Conservation (phyloP, 2,329 filamentous ascomycete genomes). For the Endocalyx cinctus region DNA sequence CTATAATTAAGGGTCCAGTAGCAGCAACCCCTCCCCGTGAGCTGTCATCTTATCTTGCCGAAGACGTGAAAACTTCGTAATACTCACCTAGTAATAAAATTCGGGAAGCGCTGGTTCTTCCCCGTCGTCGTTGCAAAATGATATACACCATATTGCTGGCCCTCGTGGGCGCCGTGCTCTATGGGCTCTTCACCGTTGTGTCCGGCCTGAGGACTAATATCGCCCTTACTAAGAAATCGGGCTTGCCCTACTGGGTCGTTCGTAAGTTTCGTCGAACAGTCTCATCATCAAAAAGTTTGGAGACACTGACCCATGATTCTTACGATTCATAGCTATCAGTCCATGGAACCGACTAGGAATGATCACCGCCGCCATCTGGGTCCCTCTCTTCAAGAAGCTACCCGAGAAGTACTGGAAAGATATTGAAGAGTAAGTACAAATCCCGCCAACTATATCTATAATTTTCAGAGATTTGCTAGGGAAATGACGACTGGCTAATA, state of each 20-base stretch:
- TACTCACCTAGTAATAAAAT: not conserved
- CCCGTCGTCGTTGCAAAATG: conserved; percentile 18
- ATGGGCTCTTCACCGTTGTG: conserved; percentile 26
- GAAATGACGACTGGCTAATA: no score
- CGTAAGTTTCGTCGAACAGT: conserved; percentile 37
- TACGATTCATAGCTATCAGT: conserved; percentile 36
- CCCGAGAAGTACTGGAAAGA: conserved; percentile 51
- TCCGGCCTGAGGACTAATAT: conserved; percentile 41
- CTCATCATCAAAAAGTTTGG: not conserved
- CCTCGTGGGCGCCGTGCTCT: conserved; percentile 28
- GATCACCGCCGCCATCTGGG: conserved; percentile 47
- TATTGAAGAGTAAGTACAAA: conserved; percentile 53
- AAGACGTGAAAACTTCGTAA: conserved; percentile 1
- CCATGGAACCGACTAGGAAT: conserved; percentile 53
- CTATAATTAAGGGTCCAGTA: no score
- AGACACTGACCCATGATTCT: conserved; percentile 7
- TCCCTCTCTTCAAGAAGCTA: conserved; percentile 50
- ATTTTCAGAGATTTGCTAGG: not conserved
- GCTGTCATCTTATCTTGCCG: no score
- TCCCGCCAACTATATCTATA: not conserved
- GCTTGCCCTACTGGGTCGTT: conserved; percentile 47
- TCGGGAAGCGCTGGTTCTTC: not conserved
- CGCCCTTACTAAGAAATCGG: conserved; percentile 43
- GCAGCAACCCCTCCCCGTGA: no score
- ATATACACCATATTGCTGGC: conserved; percentile 33